A percentile compares a stretch with the other conserved stretches of the same genome.
Conservation (phyloP, 495 filamentous ascomycete species). For the Penicillium bialowiezense region DNA sequence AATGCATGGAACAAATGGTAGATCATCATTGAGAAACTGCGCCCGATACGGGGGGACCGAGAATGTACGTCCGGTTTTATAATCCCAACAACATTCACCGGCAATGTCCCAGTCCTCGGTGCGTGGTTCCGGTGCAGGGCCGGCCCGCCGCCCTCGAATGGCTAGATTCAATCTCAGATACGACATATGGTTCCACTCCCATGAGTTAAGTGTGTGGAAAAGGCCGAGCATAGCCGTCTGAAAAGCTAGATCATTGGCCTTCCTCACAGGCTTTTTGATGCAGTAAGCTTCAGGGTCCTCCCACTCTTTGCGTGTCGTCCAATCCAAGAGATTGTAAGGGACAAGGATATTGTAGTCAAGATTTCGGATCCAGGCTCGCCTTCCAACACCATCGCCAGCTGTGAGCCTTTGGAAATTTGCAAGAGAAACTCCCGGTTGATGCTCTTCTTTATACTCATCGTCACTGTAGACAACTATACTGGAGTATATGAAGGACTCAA, state of each 20-base stretch:
- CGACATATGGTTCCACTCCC: neutral
- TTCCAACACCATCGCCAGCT: neutral
- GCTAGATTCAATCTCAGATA: neutral
- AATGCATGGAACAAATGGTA: neutral
- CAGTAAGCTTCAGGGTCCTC: neutral
- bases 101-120: neutral
- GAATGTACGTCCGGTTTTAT: neutral
- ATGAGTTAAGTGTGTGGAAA: constrained; percentile 2
- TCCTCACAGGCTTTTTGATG: neutral
- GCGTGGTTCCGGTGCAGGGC: neutral
- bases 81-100: neutral
- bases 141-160: neutral
- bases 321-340: neutral
- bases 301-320: neutral
- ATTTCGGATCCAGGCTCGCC: neutral
- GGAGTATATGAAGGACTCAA: neutral
- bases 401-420: neutral
- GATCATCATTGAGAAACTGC: neutral
- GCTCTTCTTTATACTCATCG: neutral
- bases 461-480: neutral
- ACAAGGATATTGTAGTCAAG: neutral
- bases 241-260: constrained; percentile 1
- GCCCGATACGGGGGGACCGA: neutral
- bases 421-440: neutral
- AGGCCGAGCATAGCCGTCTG: constrained; percentile 2